Percentiles rank a stretch among this genome's conserved stretches.
These are phyloP conservation scores for Microdochium bolleyi DNA, from an alignment of 2,329 filamentous ascomycete species.

Conservation along the genomic window DNA sequence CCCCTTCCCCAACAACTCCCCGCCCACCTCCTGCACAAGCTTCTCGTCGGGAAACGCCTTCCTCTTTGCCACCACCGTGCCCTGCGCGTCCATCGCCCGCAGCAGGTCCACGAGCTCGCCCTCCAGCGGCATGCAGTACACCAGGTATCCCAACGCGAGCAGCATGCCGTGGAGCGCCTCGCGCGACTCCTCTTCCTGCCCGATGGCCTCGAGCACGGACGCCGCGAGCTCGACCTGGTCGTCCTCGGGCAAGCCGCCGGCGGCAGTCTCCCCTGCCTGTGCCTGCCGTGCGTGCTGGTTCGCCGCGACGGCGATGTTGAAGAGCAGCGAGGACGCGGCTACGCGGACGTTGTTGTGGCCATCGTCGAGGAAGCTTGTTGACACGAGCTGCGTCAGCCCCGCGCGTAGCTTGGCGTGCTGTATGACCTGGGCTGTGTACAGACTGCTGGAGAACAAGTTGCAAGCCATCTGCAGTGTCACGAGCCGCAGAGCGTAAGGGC, in stretches of 20 bases:
- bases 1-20: slow-evolving; percentile 40
- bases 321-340: slow-evolving; percentile 73
- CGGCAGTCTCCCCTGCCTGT: slow-evolving; percentile 18
- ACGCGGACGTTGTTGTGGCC: slow-evolving; percentile 68
- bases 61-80: slow-evolving; percentile 52
- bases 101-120: slow-evolving; percentile 78
- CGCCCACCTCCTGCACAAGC: slow-evolving; percentile 47
- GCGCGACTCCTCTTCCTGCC: slow-evolving; percentile 47
- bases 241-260: slow-evolving; percentile 48
- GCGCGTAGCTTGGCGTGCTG: slow-evolving; percentile 40
- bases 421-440: slow-evolving; percentile 61
- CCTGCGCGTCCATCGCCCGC: slow-evolving; percentile 65
- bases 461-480: slow-evolving; percentile 77
- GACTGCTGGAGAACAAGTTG: slow-evolving; percentile 71
- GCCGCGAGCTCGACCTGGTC: slow-evolving; percentile 78
- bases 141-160: slow-evolving; percentile 66
- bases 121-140: slow-evolving; percentile 60
- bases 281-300: slow-evolving; percentile 52
- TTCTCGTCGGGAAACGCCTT: slow-evolving; percentile 47
- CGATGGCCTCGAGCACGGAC: slow-evolving; percentile 66
- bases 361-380: slow-evolving; percentile 71
- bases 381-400: slow-evolving; percentile 61
- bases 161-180: slow-evolving; percentile 74
- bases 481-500: slow-evolving; percentile 75
- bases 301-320: slow-evolving; percentile 70